Conservation (phyloP, 2,329 filamentous ascomycete genomes). For the Chaetomiaceae sp. region DNA sequence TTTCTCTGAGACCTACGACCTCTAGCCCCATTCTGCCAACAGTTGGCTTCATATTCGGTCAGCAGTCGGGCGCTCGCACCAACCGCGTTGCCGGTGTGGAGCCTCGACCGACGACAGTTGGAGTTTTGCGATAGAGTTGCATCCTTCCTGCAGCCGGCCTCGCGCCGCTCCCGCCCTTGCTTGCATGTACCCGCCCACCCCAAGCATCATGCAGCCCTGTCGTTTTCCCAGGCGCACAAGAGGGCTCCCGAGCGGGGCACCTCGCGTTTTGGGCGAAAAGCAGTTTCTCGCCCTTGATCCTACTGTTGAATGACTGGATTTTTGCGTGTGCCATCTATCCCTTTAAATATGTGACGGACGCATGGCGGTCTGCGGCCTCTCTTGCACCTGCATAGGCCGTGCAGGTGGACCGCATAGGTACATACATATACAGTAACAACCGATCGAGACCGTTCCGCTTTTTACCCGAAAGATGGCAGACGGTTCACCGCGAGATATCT, state of each 20-base stretch:
- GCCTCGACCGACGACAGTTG: not conserved
- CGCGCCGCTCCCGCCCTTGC: conserved; percentile 23
- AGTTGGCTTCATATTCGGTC: not conserved
- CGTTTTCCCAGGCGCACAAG: conserved; percentile 20
- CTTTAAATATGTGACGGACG: conserved; percentile 6
- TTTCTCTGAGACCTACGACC: not conserved
- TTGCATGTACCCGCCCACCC: conserved; percentile 16
- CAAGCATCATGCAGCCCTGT: conserved; percentile 17
- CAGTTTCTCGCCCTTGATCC: conserved; percentile 1
- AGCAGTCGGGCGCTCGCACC: conserved; percentile 2
- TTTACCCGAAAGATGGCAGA: too few relatives aligned
- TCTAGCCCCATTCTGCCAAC: not conserved
- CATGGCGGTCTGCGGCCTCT: not conserved
- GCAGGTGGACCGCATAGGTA: not conserved
- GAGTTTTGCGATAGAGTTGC: conserved; percentile 16
- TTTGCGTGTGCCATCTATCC: not conserved
- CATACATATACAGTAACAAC: too few relatives aligned
- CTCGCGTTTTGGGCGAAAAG: not conserved
- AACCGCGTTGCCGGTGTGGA: not conserved
- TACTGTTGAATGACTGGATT: not conserved
- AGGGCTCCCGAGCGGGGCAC: conserved; percentile 21
- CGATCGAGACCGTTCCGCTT: too few relatives aligned
- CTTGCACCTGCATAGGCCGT: not conserved
- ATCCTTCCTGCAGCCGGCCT: conserved; percentile 12
- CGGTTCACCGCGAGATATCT: not conserved